Base-by-base conservation (phyloP, 176 grass and related monocot species). In the Typha latifolia region DNA sequence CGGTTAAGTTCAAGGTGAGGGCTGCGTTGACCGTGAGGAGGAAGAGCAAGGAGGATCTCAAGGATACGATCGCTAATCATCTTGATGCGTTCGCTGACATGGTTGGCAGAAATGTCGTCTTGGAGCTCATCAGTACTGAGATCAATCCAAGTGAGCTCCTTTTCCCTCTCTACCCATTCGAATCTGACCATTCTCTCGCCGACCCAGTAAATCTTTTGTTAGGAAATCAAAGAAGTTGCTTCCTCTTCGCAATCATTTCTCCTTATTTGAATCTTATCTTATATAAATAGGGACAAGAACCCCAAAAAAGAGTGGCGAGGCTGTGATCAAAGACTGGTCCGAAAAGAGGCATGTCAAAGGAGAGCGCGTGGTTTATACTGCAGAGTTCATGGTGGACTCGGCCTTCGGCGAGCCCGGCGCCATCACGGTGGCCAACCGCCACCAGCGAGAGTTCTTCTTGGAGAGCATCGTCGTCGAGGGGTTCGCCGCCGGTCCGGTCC, bases 11-110 rank as follows among this genome's bases (percentile, higher is more conserved):
- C 50, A 69, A 63, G 72, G 51, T 91, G 51, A 77, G 94, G 72
- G 94, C 94, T 34, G 94, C 79, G 79, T 52, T 99, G 61, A 99
- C 89, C 51, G 89, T 99, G 76, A 80, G 89, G 68, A 77, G 89
- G 67, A 99, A 99, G 94, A 80, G 73, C 26, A 99, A 99, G 81
- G 94, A 99, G 79, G 94, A 93, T 83, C 62, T 99, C 62, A 93
- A 90, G 81, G 94, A 99, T 49, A 68, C 79, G 34, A 62, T 99
- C 66, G 94, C 79, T 21, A 85, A 78, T 10, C 80, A 93, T 72
- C 85, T 99, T 18, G 94, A 99, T 59, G 85, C 88, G 51, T 72
- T 99, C 50, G 78, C 83, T 74, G 86, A 90, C 72, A 93, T 90
- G 94, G 73, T 99, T 43, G 94, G 94, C 74, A 66, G 81, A 59